Conservation (phyloP, 192 early-diverging fungal species). For the Backusella circina region DNA sequence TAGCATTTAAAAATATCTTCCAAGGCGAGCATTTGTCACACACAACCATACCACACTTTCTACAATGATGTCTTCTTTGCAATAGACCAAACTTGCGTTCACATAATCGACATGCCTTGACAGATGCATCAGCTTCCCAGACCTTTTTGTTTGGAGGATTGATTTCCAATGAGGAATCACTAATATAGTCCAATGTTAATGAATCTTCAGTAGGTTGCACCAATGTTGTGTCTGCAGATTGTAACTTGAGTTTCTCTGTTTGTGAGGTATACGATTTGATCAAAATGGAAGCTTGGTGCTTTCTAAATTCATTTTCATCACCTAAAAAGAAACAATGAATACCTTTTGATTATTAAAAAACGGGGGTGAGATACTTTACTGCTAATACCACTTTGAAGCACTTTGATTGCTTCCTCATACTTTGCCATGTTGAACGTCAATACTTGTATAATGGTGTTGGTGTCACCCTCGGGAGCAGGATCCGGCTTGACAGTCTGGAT, state of each 20-base stretch:
- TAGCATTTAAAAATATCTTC: conserved; percentile 45
- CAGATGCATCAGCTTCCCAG: conserved; percentile 81
- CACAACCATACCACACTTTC: conserved; percentile 83
- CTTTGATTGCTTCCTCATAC: conserved; percentile 59
- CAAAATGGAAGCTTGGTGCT: conserved; percentile 44
- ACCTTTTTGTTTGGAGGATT: conserved; percentile 8
- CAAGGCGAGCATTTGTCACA: conserved; percentile 78
- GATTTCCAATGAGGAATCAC: conserved; percentile 28
- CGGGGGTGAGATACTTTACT: conserved; percentile 31
- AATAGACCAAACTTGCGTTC: conserved; percentile 68
- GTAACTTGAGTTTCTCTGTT: conserved; percentile 49
- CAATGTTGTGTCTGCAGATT: conserved; percentile 11
- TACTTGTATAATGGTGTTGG: not conserved
- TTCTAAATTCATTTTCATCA: conserved; percentile 49
- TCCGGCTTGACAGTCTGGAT: conserved; percentile 16
- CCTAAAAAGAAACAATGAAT: conserved; percentile 31
- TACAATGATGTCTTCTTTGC: conserved; percentile 85
- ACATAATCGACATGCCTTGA: conserved; percentile 66
- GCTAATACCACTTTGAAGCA: conserved; percentile 63
- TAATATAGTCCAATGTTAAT: not conserved
- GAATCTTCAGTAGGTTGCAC: conserved; percentile 9
- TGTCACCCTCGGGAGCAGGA: not conserved
- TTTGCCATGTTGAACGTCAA: conserved; percentile 31
- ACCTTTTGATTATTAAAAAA: not conserved
- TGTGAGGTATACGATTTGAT: conserved; percentile 40